Conservation (phyloP, 495 filamentous ascomycete genomes). For the Lepidopterella palustris region DNA sequence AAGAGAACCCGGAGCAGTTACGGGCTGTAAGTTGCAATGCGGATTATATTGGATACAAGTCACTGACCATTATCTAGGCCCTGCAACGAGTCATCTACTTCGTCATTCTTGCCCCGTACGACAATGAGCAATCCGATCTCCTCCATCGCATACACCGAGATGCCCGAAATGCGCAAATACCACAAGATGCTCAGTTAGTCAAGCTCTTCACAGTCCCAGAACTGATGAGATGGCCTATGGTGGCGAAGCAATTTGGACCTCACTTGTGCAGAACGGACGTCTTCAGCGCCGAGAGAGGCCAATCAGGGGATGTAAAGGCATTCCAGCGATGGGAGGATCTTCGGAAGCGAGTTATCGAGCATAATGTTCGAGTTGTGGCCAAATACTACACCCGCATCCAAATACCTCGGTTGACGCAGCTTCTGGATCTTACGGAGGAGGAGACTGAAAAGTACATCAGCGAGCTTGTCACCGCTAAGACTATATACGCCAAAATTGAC, state of each 20-base stretch:
- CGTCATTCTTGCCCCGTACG: constrained; percentile 90
- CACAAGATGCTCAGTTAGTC: constrained; percentile 70
- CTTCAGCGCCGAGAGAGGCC: constrained; percentile 59
- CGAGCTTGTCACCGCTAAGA: constrained; percentile 91
- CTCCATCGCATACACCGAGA: constrained; percentile 83
- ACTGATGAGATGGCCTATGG: constrained; percentile 95
- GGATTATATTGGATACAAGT: too few species aligned
- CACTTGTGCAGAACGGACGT: constrained; percentile 89
- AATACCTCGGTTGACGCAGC: constrained; percentile 77
- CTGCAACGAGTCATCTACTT: constrained; percentile 95
- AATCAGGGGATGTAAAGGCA: constrained; percentile 66
- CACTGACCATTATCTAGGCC: constrained; percentile 50
- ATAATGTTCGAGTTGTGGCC: constrained; percentile 94
- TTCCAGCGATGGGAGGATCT: constrained; percentile 83
- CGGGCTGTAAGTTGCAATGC: constrained; percentile 71
- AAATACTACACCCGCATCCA: constrained; percentile 98
- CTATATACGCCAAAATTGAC: constrained; percentile 96
- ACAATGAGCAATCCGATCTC: constrained; percentile 97
- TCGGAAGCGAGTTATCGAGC: constrained; percentile 96
- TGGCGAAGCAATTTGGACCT: constrained; percentile 76
- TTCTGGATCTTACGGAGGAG: constrained; percentile 85
- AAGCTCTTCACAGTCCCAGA: constrained; percentile 94
- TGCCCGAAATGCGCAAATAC: constrained; percentile 47
- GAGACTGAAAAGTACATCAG: constrained; percentile 98
- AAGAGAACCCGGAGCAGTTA: constrained; percentile 79